Evolutionary conservation across 176 grass and related monocot genomes (phyloP).

Genomic region (Poa pratensis): DNA sequence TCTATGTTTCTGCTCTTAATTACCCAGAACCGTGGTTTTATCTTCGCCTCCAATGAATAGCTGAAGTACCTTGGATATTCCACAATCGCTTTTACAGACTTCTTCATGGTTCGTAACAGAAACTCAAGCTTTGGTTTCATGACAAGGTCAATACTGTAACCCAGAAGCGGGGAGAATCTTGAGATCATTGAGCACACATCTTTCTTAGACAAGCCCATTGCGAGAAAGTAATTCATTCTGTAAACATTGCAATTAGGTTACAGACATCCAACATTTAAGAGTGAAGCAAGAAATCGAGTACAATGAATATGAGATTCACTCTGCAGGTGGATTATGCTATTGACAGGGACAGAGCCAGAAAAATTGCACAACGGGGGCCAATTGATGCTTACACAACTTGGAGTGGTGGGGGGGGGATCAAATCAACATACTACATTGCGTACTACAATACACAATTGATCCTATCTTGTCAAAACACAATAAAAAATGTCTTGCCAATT

Average conservation of each 20-base stretch:
- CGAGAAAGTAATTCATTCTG: constrained; percentile 77
- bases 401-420: too few relatives aligned
- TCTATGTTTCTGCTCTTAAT: constrained; percentile 60
- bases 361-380: too few relatives aligned
- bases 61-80: constrained; percentile 93
- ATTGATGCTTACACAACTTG: too few relatives aligned
- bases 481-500: constrained; percentile 1
- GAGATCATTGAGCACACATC: constrained; percentile 85
- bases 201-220: constrained; percentile 65
- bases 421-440: not conserved
- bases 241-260: constrained; percentile 27
- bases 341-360: not conserved
- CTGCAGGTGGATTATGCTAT: not conserved
- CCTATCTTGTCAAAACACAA: not conserved
- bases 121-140: constrained; percentile 88
- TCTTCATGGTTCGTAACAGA: constrained; percentile 74
- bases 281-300: not conserved
- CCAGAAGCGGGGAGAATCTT: constrained; percentile 86
- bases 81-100: constrained; percentile 66
- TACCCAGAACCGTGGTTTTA: constrained; percentile 71
- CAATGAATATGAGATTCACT: too few relatives aligned
- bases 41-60: constrained; percentile 79
- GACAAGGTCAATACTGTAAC: constrained; percentile 73
- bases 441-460: not conserved
- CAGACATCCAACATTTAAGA: not conserved